phyloP scores from a whole-genome alignment of 305 asterid species.

The Salvia sclarea region DNA sequence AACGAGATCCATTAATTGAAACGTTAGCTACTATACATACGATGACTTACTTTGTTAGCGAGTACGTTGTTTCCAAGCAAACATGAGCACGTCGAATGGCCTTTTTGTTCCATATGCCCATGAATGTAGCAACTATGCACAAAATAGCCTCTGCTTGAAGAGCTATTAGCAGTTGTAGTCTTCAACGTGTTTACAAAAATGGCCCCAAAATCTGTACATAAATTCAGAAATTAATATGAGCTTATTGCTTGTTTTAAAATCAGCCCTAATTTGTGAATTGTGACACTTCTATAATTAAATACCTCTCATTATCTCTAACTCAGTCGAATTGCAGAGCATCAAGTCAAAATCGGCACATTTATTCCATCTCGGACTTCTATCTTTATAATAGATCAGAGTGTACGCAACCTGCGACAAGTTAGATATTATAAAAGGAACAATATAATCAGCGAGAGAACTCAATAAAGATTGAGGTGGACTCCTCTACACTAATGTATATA shows the following conservation, averaged over 20 bases:
- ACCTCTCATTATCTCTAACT: background rate
- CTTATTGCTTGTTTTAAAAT: background rate
- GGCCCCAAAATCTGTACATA: background rate
- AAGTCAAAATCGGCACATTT: background rate
- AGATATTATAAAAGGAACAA: background rate
- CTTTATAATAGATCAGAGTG: background rate
- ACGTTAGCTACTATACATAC: too few relatives aligned
- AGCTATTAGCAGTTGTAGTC: background rate
- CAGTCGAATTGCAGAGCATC: background rate
- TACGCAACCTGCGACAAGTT: background rate
- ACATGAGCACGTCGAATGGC: background rate
- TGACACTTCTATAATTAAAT: background rate
- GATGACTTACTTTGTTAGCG: background rate
- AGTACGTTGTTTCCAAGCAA: background rate
- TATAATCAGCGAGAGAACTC: too few relatives aligned
- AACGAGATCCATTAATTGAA: too few relatives aligned
- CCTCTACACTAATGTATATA: too few relatives aligned
- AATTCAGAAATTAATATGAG: background rate
- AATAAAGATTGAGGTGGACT: too few relatives aligned
- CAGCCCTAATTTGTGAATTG: background rate
- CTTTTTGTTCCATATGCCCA: background rate
- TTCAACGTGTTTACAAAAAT: background rate
- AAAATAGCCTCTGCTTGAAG: background rate
- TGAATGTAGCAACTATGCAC: background rate
- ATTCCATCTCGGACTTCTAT: background rate